phyloP scores from a whole-genome alignment of 1,139 yeast species.

The Blastobotrys illinoisensis region DNA sequence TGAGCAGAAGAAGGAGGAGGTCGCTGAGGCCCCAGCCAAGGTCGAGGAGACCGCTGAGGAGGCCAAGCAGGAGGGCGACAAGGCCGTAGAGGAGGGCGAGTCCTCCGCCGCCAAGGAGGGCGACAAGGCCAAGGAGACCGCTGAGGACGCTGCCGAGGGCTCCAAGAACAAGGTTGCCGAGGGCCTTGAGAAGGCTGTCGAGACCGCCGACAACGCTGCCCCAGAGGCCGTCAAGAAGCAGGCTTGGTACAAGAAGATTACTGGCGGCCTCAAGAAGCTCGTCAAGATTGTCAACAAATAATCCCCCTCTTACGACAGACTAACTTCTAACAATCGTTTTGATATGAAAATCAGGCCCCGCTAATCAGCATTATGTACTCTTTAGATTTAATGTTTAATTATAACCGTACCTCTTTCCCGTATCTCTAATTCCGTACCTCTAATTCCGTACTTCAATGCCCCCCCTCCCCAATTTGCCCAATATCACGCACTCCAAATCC shows the following conservation, averaged over 20 bases:
- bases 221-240: constrained; percentile 38
- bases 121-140: constrained; percentile 16
- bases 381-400: constrained; percentile 2
- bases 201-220: constrained; percentile 19
- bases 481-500: too few relatives aligned
- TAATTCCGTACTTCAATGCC: too few relatives aligned
- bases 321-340: not conserved
- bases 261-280: constrained; percentile 45
- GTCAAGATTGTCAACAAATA: constrained; percentile 36
- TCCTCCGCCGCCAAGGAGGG: constrained; percentile 15
- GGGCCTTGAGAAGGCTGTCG: constrained; percentile 20
- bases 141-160: constrained; percentile 18
- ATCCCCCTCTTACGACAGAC: constrained; percentile 10
- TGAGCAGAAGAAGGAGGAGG: constrained; percentile 8
- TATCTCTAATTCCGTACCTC: too few relatives aligned
- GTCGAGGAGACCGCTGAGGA: constrained; percentile 22
- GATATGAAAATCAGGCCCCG: not conserved
- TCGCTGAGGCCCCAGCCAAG: constrained; percentile 7
- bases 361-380: not conserved
- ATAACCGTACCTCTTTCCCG: not conserved
- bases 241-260: constrained; percentile 46
- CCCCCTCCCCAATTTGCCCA: too few relatives aligned
- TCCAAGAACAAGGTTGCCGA: constrained; percentile 16
- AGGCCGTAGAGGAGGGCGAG: constrained; percentile 16
- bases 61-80: constrained; percentile 15